Conservation (phyloP, 139 green algal genomes). For the Tetraselmis chui region DNA sequence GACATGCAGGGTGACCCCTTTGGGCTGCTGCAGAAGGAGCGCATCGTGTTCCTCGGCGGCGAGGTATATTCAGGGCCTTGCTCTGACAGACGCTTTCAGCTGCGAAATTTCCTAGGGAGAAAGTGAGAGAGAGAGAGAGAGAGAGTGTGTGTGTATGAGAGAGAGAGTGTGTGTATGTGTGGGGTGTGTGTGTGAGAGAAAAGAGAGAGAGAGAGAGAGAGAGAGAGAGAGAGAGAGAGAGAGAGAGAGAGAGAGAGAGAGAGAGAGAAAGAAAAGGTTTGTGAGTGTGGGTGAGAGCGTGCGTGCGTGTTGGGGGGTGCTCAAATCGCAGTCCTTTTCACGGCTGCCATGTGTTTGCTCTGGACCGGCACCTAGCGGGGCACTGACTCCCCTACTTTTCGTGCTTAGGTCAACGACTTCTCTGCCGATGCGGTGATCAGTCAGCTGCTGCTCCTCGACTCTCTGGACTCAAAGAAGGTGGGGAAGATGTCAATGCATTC, state of each 20-base stretch:
- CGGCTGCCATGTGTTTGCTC: too few relatives aligned
- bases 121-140: too few relatives aligned
- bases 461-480: constrained; percentile 80
- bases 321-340: too few relatives aligned
- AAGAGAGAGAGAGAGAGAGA: constrained; percentile 12
- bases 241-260: too few relatives aligned
- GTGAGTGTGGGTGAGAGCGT: too few relatives aligned
- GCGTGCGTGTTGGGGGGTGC: too few relatives aligned
- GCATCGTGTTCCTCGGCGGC: constrained; percentile 93
- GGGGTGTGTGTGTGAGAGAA: not conserved
- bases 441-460: constrained; percentile 95
- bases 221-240: too few relatives aligned
- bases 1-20: constrained; percentile 91
- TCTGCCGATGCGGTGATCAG: constrained; percentile 89
- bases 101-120: too few relatives aligned
- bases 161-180: not conserved
- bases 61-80: constrained; percentile 42
- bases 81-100: too few relatives aligned
- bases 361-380: too few relatives aligned
- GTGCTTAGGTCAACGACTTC: constrained; percentile 90
- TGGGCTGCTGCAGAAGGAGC: constrained; percentile 83
- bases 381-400: constrained; percentile 24
- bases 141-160: not conserved
- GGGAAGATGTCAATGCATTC: not conserved
- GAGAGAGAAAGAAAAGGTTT: too few relatives aligned